Evolutionary conservation across 2,329 filamentous ascomycete genomes (phyloP).

Genomic region (Alternaria dauci): DNA sequence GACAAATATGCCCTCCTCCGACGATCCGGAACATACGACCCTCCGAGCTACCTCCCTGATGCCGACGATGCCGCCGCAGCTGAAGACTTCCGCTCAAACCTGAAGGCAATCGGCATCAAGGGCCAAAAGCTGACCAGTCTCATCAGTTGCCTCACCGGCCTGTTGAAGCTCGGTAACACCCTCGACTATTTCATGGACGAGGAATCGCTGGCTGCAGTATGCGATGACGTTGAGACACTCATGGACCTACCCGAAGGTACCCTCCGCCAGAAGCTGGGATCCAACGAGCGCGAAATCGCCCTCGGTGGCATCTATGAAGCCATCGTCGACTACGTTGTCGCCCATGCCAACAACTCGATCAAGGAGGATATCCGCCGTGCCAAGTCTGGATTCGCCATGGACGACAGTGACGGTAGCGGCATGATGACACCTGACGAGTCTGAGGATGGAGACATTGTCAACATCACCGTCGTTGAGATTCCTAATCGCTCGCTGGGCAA

Average conservation of each 20-base stretch:
- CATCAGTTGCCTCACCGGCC: slow-evolving; percentile 82
- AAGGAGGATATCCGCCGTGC: slow-evolving; percentile 74
- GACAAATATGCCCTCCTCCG: slow-evolving; percentile 81
- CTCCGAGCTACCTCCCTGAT: slow-evolving; percentile 87
- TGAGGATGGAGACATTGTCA: slow-evolving; percentile 85
- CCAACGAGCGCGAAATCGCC: slow-evolving; percentile 81
- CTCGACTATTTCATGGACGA: slow-evolving; percentile 84
- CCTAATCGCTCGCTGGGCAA: slow-evolving; percentile 82
- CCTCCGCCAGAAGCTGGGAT: slow-evolving; percentile 78
- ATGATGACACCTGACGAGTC: slow-evolving; percentile 69
- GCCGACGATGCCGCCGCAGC: slow-evolving; percentile 92
- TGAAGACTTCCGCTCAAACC: slow-evolving; percentile 86
- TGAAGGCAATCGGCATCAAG: slow-evolving; percentile 94
- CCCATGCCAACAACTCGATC: slow-evolving; percentile 87
- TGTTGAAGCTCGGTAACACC: slow-evolving; percentile 92
- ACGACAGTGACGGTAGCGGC: slow-evolving; percentile 64
- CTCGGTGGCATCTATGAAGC: slow-evolving; percentile 92
- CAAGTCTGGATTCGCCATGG: slow-evolving; percentile 71
- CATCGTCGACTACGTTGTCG: slow-evolving; percentile 92
- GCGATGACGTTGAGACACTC: slow-evolving; percentile 87
- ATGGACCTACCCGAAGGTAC: slow-evolving; percentile 88
- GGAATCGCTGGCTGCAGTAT: slow-evolving; percentile 83
- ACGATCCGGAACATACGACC: slow-evolving; percentile 83
- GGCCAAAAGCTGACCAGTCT: slow-evolving; percentile 82
- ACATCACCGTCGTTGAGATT: slow-evolving; percentile 86